A percentile compares a stretch with the other conserved stretches of the same genome.
Conservation (phyloP, 164 flowering plant genomes). For the Dillenia turbinata region DNA sequence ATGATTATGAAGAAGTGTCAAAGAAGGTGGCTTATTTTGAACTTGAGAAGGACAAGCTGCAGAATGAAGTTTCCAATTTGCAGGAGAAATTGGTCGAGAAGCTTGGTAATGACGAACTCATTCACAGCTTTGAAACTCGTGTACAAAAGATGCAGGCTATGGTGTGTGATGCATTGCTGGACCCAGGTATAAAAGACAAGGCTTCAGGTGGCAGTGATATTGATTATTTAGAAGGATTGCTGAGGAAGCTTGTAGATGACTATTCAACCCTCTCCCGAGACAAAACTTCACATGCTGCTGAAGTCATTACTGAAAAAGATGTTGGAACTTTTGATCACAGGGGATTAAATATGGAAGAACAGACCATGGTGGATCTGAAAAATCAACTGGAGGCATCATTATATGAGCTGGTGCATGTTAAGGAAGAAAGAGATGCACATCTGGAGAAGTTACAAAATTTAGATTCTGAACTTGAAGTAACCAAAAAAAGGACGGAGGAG, state of each 20-base stretch:
- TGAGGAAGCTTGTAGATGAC: constrained; percentile 58
- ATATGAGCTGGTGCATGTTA: constrained; percentile 35
- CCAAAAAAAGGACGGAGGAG: constrained; percentile 38
- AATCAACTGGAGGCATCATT: constrained; percentile 61
- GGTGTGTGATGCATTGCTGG: constrained; percentile 53
- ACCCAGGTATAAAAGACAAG: constrained; percentile 28
- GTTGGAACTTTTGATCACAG: constrained; percentile 9
- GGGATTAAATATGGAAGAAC: constrained; percentile 22
- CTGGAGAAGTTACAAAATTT: constrained; percentile 45
- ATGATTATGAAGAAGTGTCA: constrained; percentile 38
- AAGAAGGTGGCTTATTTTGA: constrained; percentile 34
- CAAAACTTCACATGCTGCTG: constrained; percentile 22
- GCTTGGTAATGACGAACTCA: constrained; percentile 29
- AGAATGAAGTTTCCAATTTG: constrained; percentile 37
- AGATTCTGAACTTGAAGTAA: constrained; percentile 41
- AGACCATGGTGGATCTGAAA: constrained; percentile 28
- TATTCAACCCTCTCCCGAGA: constrained; percentile 21
- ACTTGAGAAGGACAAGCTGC: constrained; percentile 39
- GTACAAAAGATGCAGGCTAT: constrained; percentile 45
- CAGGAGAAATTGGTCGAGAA: constrained; percentile 45
- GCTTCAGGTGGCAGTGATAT: constrained; percentile 22
- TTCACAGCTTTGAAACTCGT: constrained; percentile 33
- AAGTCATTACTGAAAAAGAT: constrained; percentile 10
- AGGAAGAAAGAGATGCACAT: constrained; percentile 58
- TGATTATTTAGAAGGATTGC: constrained; percentile 43